phyloP scores from a whole-genome alignment of 768 basidiomycete genomes.

The Amanita rubescens region DNA sequence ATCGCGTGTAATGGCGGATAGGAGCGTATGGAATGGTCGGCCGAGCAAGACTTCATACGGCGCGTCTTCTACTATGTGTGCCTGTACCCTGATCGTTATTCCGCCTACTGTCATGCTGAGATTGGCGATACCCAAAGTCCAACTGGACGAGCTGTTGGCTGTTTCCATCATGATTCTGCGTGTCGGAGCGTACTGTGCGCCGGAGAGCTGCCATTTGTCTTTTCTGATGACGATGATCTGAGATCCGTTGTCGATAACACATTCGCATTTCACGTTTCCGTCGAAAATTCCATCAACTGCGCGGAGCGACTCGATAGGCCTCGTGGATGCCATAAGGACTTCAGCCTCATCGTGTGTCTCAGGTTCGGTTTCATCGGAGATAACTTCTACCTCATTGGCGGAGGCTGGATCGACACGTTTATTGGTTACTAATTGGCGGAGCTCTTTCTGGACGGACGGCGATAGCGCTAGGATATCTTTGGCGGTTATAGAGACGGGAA shows the following conservation, averaged over 20 bases:
- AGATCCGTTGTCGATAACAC: not conserved
- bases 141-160: not conserved
- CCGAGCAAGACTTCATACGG: conserved; percentile 18
- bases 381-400: too few species aligned
- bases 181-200: not conserved
- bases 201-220: not conserved
- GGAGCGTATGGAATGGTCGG: conserved; percentile 17
- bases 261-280: not conserved
- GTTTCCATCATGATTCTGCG: not conserved
- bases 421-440: not conserved
- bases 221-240: not conserved
- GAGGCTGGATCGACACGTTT: not conserved
- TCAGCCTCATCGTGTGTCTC: not conserved
- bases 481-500: not conserved
- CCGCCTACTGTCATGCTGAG: not conserved
- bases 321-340: not conserved
- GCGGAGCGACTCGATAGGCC: not conserved
- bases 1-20: not conserved
- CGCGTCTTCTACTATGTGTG: conserved; percentile 14
- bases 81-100: conserved; percentile 13
- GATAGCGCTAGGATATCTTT: not conserved
- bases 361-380: conserved; percentile 7
- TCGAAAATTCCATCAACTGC: not conserved
- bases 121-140: too few species aligned
- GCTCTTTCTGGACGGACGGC: not conserved